phyloP scores from a whole-genome alignment of 75 land plant genomes.

The Pinus tabuliformis region DNA sequence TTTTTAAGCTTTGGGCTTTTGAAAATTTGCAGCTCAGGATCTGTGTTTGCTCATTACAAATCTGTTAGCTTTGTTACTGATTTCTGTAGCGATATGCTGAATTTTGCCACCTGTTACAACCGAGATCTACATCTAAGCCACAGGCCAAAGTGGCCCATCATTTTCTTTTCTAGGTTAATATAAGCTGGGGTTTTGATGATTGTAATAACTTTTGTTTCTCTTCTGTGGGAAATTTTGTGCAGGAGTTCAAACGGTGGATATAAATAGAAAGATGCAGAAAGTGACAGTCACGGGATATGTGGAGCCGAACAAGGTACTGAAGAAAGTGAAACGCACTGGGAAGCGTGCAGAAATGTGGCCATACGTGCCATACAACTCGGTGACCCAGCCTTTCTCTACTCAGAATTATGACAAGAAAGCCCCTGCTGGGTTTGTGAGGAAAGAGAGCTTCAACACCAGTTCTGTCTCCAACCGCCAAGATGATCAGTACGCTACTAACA shows the following conservation, averaged over 20 bases:
- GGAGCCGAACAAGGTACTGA: conserved; percentile 51
- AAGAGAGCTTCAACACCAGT: conserved; percentile 6
- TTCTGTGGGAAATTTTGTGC: neutral
- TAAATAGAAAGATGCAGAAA: conserved; percentile 50
- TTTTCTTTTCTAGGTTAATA: no score
- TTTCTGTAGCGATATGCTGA: no score
- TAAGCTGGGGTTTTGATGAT: no score
- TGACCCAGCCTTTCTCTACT: conserved; percentile 44
- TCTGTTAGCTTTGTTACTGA: no score
- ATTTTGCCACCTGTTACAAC: no score
- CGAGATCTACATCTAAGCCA: no score
- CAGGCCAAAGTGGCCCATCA: no score
- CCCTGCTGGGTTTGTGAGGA: conserved; percentile 59
- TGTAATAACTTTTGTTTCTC: no score
- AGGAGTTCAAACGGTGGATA: conserved; percentile 44
- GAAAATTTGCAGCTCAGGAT: no score
- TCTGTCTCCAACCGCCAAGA: neutral
- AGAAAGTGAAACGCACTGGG: conserved; percentile 47
- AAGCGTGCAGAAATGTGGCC: conserved; percentile 71
- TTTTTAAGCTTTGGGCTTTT: no score
- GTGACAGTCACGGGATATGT: conserved; percentile 67
- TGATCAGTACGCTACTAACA: neutral
- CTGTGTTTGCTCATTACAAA: no score
- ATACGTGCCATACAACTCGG: conserved; percentile 56
- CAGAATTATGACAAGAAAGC: conserved; percentile 65